Evolutionary conservation across 2,329 filamentous ascomycete species (phyloP).

Genomic region (Neocucurbitaria cava): DNA sequence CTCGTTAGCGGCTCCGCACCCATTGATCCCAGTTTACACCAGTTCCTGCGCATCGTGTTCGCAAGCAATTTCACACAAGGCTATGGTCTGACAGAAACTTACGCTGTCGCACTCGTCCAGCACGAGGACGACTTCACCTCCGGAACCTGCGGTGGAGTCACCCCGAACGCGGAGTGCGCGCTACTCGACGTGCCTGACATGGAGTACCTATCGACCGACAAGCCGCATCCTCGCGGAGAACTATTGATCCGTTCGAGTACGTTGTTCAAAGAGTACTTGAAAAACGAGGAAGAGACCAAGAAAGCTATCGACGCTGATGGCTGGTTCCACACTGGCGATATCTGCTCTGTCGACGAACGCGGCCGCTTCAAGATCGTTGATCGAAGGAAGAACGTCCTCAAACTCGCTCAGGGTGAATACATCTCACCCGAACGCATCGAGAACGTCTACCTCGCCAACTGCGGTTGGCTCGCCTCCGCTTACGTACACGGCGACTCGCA

Average conservation of each 20-base stretch:
- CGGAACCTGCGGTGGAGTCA: slow-evolving; percentile 82
- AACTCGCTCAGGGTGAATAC: slow-evolving; percentile 97
- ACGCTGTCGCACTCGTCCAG: slow-evolving; percentile 78
- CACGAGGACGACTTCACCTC: slow-evolving; percentile 71
- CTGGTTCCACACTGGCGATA: slow-evolving; percentile 97
- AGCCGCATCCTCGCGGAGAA: slow-evolving; percentile 89
- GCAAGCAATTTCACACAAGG: slow-evolving; percentile 82
- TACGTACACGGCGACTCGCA: slow-evolving; percentile 91
- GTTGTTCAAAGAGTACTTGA: slow-evolving; percentile 87
- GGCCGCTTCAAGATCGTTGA: slow-evolving; percentile 94
- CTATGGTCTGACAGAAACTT: slow-evolving; percentile 93
- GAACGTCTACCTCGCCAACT: slow-evolving; percentile 87
- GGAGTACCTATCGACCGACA: slow-evolving; percentile 88
- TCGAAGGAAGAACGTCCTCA: slow-evolving; percentile 98
- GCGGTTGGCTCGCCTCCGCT: slow-evolving; percentile 76
- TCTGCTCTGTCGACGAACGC: slow-evolving; percentile 81
- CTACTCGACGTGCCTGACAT: slow-evolving; percentile 88
- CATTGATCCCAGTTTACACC: slow-evolving; percentile 84
- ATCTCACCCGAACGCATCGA: slow-evolving; percentile 97
- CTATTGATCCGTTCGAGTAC: slow-evolving; percentile 81
- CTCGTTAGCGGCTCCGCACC: slow-evolving; percentile 92
- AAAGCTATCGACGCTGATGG: slow-evolving; percentile 85
- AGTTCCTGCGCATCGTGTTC: slow-evolving; percentile 86
- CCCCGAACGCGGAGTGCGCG: slow-evolving; percentile 74
- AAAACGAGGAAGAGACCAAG: slow-evolving; percentile 84